A percentile compares a stretch with the other conserved stretches of the same genome.
These are phyloP conservation scores for Tarenaya hassleriana DNA, from an alignment of 345 rosid species.

Conservation along the genomic window DNA sequence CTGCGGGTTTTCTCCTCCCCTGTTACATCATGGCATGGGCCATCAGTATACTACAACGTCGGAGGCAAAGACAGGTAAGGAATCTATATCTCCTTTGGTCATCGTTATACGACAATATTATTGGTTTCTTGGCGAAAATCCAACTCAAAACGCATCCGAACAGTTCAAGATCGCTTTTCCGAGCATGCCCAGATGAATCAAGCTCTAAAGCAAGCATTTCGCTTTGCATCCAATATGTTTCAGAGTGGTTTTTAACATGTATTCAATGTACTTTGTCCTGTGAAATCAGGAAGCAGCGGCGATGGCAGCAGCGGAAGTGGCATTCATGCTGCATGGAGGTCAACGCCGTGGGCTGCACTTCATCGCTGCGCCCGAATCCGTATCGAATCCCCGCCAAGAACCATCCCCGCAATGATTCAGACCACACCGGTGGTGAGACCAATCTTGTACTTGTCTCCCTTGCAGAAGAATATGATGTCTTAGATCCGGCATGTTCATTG, in stretches of 20 bases:
- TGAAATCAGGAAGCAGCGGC: constrained; percentile 82
- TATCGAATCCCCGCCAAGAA: constrained; percentile 23
- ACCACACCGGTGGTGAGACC: constrained; percentile 10
- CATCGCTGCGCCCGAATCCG: constrained; percentile 53
- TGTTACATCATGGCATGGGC: constrained; percentile 99
- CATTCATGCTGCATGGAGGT: constrained; percentile 81
- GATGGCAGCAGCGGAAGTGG: constrained; percentile 79
- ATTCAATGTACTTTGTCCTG: too few species aligned
- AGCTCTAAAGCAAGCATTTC: too few species aligned
- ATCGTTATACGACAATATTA: too few species aligned
- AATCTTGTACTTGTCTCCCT: too few species aligned
- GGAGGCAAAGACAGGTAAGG: constrained; percentile 98
- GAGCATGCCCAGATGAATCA: background rate
- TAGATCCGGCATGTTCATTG: too few species aligned
- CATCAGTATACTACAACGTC: constrained; percentile 80
- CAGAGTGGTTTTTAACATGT: background rate
- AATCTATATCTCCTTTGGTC: too few species aligned
- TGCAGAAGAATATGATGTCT: too few species aligned
- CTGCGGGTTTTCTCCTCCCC: constrained; percentile 90
- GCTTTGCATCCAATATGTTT: background rate
- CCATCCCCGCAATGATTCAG: constrained; percentile 1
- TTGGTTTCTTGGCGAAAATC: too few species aligned
- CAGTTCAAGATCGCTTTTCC: too few species aligned
- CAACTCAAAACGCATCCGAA: too few species aligned
- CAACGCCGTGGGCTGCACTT: constrained; percentile 71